These are phyloP conservation scores for Leishmania mexicana DNA, from an alignment of 208 protist genomes.

Conservation along the genomic window DNA sequence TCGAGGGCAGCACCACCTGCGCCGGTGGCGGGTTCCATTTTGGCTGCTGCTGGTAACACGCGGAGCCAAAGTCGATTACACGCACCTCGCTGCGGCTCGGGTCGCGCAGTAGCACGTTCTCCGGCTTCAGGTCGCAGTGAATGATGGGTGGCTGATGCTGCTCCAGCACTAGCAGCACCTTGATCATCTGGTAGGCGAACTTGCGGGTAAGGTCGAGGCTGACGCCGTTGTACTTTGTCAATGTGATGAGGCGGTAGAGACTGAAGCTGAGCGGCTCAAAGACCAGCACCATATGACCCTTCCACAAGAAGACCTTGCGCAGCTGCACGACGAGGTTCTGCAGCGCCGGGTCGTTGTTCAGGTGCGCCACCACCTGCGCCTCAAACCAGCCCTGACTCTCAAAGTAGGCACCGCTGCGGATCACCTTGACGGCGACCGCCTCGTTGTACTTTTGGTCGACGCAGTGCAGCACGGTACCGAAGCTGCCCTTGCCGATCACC, in stretches of 20 bases:
- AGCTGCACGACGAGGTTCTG: constrained; percentile 80
- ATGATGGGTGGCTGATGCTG: constrained; percentile 93
- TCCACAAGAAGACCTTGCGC: constrained; percentile 81
- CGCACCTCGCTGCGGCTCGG: constrained; percentile 92
- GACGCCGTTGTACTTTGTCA: constrained; percentile 88
- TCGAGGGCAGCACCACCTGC: constrained; percentile 23
- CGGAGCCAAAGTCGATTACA: constrained; percentile 98
- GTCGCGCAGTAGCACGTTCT: constrained; percentile 93
- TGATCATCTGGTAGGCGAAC: constrained; percentile 96
- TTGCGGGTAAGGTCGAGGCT: constrained; percentile 89
- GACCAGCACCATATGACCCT: constrained; percentile 96
- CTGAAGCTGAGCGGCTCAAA: constrained; percentile 97
- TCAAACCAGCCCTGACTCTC: constrained; percentile 77
- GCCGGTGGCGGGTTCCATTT: constrained; percentile 26
- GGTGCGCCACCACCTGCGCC: constrained; percentile 75
- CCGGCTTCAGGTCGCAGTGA: constrained; percentile 98
- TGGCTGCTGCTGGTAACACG: constrained; percentile 82
- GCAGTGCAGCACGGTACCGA: constrained; percentile 85
- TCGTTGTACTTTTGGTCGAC: constrained; percentile 78
- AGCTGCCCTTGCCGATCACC: constrained; percentile 88
- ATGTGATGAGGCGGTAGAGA: constrained; percentile 95
- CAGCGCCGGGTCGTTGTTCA: constrained; percentile 60
- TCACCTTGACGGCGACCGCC: constrained; percentile 86
- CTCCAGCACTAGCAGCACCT: constrained; percentile 92
- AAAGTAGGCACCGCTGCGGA: constrained; percentile 84